Evolutionary conservation across 352 stramenopile species (phyloP), one percentile per base, ranked within the genome.

Genomic region (Thalassiosira sp.): DNA sequence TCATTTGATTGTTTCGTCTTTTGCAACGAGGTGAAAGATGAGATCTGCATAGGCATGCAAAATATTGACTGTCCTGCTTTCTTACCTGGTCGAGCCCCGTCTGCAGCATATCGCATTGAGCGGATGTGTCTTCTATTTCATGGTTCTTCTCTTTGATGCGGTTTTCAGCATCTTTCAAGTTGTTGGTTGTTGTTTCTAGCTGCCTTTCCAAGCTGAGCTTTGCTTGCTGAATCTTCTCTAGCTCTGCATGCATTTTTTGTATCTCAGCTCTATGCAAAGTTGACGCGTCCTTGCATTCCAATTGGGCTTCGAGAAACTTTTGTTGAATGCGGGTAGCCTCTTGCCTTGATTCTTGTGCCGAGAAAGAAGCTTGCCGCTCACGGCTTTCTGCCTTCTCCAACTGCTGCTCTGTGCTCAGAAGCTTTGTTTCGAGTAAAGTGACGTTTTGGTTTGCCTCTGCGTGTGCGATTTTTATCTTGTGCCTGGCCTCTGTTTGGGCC

Each of bases 61-160:
- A 59, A 27, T 22, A 11, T 28, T 43, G 22, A 16, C 37, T 35
- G 40, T 8, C 18, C 1, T 56, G 54, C 42, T 49, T 61, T 25
- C 69, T 71, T 35, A 82, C 61, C 64, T 78, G 16, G 20, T 58
- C 45, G 13, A 78, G n/a, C 61, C 75, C 52, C 25, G 15, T 20
- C 18, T 72, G 45, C 18, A 76, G 15, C 10, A 5, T 48, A 35
- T 51, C 35, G 33, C 52, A 62, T 51, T 60, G 52, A 10, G 33
- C 43, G 0, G 1, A 49, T 42, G 70, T 64, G 25, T 37, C 43
- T 40, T 63, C 48, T 28, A 78, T 22, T 68, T 65, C 16, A 28
- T 28, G 5, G 22, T n/a, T 66, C 8, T 45, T 35, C 7, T 63
- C 46, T 37, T 56, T 75, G 46, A 61, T 68, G 11, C 31, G 27